Percentiles rank a stretch among this genome's conserved stretches.
These are phyloP conservation scores for Neurospora sp. DNA, from an alignment of 495 filamentous ascomycete genomes.

Conservation along the genomic window DNA sequence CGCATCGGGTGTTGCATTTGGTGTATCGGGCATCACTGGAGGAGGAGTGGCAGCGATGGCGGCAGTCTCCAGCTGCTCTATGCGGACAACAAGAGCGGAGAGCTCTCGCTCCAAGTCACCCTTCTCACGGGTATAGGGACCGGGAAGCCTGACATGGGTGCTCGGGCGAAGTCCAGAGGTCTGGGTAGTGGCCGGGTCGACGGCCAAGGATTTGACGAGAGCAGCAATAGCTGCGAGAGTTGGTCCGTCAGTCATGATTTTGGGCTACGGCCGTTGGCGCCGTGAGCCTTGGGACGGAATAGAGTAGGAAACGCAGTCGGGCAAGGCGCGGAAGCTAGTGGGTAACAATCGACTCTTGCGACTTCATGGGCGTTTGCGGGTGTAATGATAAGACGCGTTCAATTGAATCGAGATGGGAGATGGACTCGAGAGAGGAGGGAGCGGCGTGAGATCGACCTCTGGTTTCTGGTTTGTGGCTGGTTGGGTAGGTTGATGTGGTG, in stretches of 20 bases:
- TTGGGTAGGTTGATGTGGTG: neutral
- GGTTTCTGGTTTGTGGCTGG: neutral
- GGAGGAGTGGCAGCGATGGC: conserved; percentile 36
- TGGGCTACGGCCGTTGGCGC: conserved; percentile 7
- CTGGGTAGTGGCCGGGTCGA: conserved; percentile 25
- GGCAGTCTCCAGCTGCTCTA: conserved; percentile 58
- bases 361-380: conserved; percentile 2
- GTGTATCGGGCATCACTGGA: conserved; percentile 48
- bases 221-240: conserved; percentile 52
- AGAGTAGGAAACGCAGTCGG: neutral
- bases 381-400: neutral
- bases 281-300: conserved; percentile 11
- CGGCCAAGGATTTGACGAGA: conserved; percentile 53
- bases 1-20: conserved; percentile 44
- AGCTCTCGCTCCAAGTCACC: conserved; percentile 60
- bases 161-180: conserved; percentile 21
- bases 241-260: conserved; percentile 48
- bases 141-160: conserved; percentile 52
- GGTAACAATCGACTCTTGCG: neutral
- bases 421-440: neutral
- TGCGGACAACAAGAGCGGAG: conserved; percentile 52
- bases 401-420: neutral
- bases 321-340: neutral
- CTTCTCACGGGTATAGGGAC: conserved; percentile 52
- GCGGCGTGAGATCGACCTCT: neutral